phyloP scores from a whole-genome alignment of 768 basidiomycete species.

The Neoboletus brunneissimus region DNA sequence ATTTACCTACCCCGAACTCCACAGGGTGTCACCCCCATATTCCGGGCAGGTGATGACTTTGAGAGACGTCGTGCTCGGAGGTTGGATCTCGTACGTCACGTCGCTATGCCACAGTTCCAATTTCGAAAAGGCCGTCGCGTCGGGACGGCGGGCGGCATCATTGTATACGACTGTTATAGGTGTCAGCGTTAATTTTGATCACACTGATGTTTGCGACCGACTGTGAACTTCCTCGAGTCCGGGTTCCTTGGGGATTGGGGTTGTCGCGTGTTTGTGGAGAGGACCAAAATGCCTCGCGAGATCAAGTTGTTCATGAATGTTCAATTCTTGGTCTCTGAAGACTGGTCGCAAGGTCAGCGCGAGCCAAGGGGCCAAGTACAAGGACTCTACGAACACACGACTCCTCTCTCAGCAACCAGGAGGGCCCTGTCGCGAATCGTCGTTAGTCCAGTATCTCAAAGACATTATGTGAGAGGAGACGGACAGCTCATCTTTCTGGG shows the following conservation, averaged over 20 bases:
- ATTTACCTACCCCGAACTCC: conserved; percentile 67
- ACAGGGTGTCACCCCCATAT: conserved; percentile 75
- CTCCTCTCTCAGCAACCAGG: conserved; percentile 71
- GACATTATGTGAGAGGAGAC: conserved; percentile 16
- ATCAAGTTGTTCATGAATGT: conserved; percentile 67
- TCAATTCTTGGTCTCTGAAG: conserved; percentile 71
- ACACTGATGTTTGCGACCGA: conserved; percentile 26
- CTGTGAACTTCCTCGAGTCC: conserved; percentile 78
- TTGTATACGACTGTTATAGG: conserved; percentile 61
- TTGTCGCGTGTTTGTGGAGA: conserved; percentile 81
- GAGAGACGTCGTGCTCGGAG: conserved; percentile 76
- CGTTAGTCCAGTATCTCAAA: conserved; percentile 6
- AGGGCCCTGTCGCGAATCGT: conserved; percentile 47
- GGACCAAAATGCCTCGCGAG: conserved; percentile 70
- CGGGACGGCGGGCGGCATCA: conserved; percentile 59
- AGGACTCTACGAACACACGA: conserved; percentile 54
- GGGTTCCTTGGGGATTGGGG: conserved; percentile 64
- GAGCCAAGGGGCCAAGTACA: no score
- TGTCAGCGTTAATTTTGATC: conserved; percentile 3
- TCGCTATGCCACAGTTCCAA: conserved; percentile 82
- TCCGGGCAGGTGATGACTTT: conserved; percentile 70
- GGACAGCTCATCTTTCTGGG: conserved; percentile 79
- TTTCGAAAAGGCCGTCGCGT: conserved; percentile 64
- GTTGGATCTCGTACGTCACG: conserved; percentile 77
- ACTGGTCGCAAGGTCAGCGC: conserved; percentile 38